Conservation (phyloP, 2,329 filamentous ascomycete genomes). For the Thielaviopsis populi region DNA sequence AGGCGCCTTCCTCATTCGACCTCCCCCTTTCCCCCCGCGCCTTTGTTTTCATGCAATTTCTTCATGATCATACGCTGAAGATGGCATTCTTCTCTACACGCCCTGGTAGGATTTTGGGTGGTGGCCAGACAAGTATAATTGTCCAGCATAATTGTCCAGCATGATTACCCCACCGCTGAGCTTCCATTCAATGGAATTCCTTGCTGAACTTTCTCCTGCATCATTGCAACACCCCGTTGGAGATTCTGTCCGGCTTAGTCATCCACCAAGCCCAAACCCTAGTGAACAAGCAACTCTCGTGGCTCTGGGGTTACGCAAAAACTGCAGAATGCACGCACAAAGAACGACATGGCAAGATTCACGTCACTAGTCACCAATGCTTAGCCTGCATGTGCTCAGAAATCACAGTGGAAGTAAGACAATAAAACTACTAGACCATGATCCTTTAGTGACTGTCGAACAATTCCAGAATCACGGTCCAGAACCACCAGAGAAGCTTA, state of each 20-base stretch:
- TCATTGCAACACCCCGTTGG: neutral
- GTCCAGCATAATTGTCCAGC: neutral
- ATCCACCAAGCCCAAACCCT: neutral
- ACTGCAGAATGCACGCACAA: no score
- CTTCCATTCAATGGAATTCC: neutral
- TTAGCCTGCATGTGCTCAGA: no score
- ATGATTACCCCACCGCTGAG: neutral
- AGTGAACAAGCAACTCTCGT: neutral
- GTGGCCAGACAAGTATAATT: neutral
- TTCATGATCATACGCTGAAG: neutral
- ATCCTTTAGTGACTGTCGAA: no score
- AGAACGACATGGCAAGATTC: no score
- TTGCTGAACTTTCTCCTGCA: neutral
- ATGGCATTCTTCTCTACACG: neutral
- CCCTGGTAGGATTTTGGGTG: neutral
- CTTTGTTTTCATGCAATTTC: neutral
- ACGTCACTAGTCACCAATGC: no score
- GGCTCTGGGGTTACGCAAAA: neutral
- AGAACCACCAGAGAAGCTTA: no score
- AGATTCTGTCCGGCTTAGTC: neutral
- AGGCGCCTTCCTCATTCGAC: no score
- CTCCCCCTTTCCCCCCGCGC: neutral
- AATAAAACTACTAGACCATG: no score
- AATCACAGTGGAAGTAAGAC: no score
- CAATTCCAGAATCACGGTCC: no score